phyloP scores from a whole-genome alignment of 75 land plant species.

The Pseudotsuga menziesii region DNA sequence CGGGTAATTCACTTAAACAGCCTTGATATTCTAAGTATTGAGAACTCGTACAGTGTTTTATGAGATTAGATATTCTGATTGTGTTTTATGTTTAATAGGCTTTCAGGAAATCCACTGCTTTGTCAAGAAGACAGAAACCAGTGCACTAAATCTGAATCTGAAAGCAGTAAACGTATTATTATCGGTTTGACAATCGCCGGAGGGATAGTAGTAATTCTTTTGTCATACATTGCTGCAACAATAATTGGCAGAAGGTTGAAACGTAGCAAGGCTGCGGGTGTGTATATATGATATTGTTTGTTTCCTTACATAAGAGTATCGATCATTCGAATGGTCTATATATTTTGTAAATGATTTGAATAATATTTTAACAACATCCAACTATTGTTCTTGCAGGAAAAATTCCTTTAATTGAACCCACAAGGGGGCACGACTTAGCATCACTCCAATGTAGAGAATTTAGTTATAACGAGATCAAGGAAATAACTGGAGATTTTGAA shows the following conservation, averaged over 20 bases:
- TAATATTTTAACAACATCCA: not conserved
- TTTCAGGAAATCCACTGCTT: not conserved
- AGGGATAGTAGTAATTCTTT: not conserved
- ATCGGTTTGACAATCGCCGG: not conserved
- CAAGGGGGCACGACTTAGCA: not conserved
- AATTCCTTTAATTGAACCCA: not conserved
- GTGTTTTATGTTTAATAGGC: not conserved
- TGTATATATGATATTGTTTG: not conserved
- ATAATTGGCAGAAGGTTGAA: not conserved
- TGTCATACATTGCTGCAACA: not conserved
- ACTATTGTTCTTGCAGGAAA: not conserved
- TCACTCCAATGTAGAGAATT: slow-evolving; percentile 7
- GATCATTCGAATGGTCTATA: not conserved
- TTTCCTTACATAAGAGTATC: not conserved
- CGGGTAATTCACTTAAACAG: not conserved
- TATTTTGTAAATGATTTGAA: not conserved
- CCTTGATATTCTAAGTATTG: not conserved
- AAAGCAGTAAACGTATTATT: not conserved
- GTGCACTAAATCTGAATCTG: not conserved
- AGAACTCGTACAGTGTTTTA: not conserved
- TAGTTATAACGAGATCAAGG: slow-evolving; percentile 15
- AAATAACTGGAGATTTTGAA: slow-evolving; percentile 30
- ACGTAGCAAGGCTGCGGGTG: not conserved
- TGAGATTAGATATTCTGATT: not conserved
- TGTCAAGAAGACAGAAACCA: not conserved